phyloP scores from a whole-genome alignment of 139 green algal genomes.

The Chlorella sp. region DNA sequence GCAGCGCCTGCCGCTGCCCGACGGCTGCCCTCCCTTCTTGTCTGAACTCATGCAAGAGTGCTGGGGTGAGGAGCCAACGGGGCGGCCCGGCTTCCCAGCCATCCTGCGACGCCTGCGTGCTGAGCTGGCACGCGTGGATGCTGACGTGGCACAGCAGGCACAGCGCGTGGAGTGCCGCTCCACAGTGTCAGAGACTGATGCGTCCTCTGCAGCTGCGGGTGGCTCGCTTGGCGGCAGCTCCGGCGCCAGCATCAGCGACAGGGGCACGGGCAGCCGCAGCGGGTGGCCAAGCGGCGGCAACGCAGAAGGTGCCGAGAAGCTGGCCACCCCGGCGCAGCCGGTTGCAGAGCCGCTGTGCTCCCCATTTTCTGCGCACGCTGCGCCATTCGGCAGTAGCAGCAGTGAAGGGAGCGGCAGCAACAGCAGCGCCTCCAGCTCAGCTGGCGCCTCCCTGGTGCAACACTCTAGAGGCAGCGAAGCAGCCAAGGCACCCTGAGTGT shows the following conservation, averaged over 20 bases:
- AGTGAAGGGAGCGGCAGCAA: too few species aligned
- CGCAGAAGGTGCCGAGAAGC: neutral
- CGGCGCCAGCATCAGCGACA: neutral
- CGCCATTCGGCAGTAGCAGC: conserved; percentile 1
- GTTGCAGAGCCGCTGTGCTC: neutral
- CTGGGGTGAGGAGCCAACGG: conserved; percentile 68
- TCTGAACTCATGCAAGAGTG: conserved; percentile 67
- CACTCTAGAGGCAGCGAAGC: neutral
- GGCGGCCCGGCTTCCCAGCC: conserved; percentile 63
- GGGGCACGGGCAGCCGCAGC: neutral
- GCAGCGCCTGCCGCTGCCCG: conserved; percentile 65
- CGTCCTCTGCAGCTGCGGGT: neutral
- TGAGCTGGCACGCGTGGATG: conserved; percentile 8
- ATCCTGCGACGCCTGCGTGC: conserved; percentile 48
- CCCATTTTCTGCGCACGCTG: neutral
- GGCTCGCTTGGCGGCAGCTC: neutral
- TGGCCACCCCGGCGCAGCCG: neutral
- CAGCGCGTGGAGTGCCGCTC: neutral
- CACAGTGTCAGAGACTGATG: conserved; percentile 6
- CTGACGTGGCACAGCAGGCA: neutral
- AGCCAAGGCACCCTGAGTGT: neutral
- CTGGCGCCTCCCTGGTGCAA: too few species aligned
- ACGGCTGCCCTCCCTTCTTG: conserved; percentile 50
- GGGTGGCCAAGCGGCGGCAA: neutral
- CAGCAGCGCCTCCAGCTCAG: neutral